Evolutionary conservation across 1,284 basidiomycete genomes (phyloP).

Genomic region (Ceratobasidium sp.): DNA sequence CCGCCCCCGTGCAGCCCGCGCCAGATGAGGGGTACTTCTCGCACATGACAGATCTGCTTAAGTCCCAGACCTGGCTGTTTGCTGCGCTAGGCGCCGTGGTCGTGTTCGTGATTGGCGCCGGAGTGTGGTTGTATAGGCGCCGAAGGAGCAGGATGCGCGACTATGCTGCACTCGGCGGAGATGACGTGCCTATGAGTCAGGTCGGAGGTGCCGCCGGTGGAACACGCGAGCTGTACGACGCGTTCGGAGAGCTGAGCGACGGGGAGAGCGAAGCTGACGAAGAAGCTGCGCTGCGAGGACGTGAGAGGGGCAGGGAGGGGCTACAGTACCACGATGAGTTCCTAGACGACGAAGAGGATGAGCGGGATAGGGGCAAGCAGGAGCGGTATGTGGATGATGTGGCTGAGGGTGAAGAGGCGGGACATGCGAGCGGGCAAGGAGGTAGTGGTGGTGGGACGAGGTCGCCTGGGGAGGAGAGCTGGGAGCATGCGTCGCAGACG

Average conservation of each 20-base stretch:
- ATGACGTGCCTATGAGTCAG: constrained; percentile 80
- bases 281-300: constrained; percentile 44
- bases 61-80: constrained; percentile 87
- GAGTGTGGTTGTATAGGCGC: constrained; percentile 78
- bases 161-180: constrained; percentile 72
- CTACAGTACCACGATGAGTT: constrained; percentile 52
- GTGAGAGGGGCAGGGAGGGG: constrained; percentile 34
- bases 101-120: constrained; percentile 76
- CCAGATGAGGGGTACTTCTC: constrained; percentile 90
- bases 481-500: constrained; percentile 73
- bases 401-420: constrained; percentile 33
- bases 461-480: constrained; percentile 55
- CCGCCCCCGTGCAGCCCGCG: constrained; percentile 55
- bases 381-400: constrained; percentile 61
- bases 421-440: constrained; percentile 33
- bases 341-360: constrained; percentile 57
- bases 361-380: constrained; percentile 70
- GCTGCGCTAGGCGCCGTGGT: constrained; percentile 78
- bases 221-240: constrained; percentile 91
- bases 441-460: constrained; percentile 11
- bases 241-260: constrained; percentile 87
- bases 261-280: constrained; percentile 55
- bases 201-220: constrained; percentile 62
- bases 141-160: constrained; percentile 70
- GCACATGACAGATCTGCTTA: constrained; percentile 80